Evolutionary conservation across 139 green algal species (phyloP), one percentile per base, ranked within the genome.

Genomic region (Chlorella sp.): DNA sequence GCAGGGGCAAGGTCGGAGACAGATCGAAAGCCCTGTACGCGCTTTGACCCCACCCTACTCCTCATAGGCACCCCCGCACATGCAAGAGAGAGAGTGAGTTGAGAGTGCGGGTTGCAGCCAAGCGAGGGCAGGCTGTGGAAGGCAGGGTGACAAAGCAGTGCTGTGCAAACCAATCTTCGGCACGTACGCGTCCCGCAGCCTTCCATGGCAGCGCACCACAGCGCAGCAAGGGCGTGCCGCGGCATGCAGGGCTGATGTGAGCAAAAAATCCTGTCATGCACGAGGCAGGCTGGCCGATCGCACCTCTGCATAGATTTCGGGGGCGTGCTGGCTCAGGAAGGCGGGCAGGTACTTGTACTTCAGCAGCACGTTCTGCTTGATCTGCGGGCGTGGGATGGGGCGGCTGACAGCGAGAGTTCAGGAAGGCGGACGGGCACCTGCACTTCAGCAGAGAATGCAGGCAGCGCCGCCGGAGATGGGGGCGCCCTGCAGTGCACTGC

Each of bases 341-440:
- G 91, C 77, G 30, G 96, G 91, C 85, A 97, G 94, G 91, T 96
- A 95, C 90, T 96, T 97, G 91, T 97, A 95, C 92, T 96, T 97
- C 28, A 99, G 95, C 92, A 99, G 95, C 83, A 96, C 93, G 68
- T 94, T 97, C 94, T 99, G 97, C 96, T 99, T 96, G 92, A 96
- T 96, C 91, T 94, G 89, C 90, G 85, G 37, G 0, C 12, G 34
- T 26, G 69, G 79, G 64, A 2, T 26, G 7, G 21, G 64, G 22
- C 64, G 24, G 64, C 7, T 37, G 34, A 80, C 73, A 80, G 37
- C 32, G 42, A 2, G 15, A 42, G 30, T 3, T 16, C 28, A 77
- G 69, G 21, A 77, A 77, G 30, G 2, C 36, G n/a, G 28, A 42
- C 0, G 73, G 30, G 73, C 73, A 81, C 21, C 64, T 71, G 76